phyloP scores from a whole-genome alignment of 768 basidiomycete genomes.

The Dentipellis sp. region DNA sequence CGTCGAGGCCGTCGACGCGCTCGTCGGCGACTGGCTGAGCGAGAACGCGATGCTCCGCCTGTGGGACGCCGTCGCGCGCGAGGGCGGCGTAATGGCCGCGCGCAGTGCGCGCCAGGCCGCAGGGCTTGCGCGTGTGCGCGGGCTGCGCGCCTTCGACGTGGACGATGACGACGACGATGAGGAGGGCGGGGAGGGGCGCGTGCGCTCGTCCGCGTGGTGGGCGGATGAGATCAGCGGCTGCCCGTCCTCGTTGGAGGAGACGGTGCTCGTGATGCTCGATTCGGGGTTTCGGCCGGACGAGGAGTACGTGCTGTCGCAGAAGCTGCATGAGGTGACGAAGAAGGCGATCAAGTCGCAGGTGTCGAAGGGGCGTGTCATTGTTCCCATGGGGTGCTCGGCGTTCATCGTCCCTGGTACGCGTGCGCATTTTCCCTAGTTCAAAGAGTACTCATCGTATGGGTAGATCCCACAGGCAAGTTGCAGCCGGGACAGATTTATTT shows the following conservation, averaged over 20 bases:
- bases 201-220: conserved; percentile 60
- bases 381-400: conserved; percentile 51
- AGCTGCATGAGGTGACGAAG: conserved; percentile 40
- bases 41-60: conserved; percentile 15
- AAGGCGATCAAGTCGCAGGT: conserved; percentile 32
- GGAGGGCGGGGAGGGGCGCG: conserved; percentile 14
- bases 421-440: not conserved
- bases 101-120: conserved; percentile 16
- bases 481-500: conserved; percentile 49
- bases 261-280: conserved; percentile 44
- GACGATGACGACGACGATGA: conserved; percentile 17
- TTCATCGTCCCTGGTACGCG: conserved; percentile 49
- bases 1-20: conserved; percentile 17
- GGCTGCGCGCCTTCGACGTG: conserved; percentile 13
- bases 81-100: conserved; percentile 16
- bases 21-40: conserved; percentile 18
- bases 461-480: conserved; percentile 46
- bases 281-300: conserved; percentile 46
- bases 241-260: conserved; percentile 58
- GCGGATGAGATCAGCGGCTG: conserved; percentile 49
- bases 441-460: not conserved
- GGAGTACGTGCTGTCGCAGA: conserved; percentile 42
- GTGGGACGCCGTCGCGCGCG: conserved; percentile 15
- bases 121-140: conserved; percentile 20
- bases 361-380: conserved; percentile 35